Evolutionary conservation across 1,284 basidiomycete genomes (phyloP), one percentile per base, ranked within the genome.

Genomic region (Marasmius oreades): DNA sequence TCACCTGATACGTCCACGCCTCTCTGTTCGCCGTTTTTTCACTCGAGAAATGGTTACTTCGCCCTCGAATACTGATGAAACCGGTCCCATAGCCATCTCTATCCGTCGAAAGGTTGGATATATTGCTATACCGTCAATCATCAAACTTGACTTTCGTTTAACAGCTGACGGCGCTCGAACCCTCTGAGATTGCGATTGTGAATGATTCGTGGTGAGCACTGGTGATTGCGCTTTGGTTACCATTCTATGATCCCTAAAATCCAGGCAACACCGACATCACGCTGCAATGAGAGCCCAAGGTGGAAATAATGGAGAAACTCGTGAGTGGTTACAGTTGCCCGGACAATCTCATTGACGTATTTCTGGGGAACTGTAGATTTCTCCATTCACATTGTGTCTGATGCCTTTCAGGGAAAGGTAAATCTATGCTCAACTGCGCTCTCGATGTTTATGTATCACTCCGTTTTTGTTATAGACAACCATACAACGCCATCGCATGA

Each of bases 401-500:
- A 85, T 59, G 72, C 67, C 23, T 92, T 92, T 71, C 72, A 77
- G 58, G 86, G 85, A 59, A 90, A 89, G 81, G 90, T 90, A 65
- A 61, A 70, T 42, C 58, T 28, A 44, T 31, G 44, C n/a, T 46
- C n/a, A 51, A 24, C 39, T 34, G 43, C 37, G n/a, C 33, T 52
- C 44, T 8, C 23, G 24, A 31, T 31, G 11, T 18, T 12, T 28
- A 18, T 55, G 48, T 23, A 51, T 47, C 34, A 43, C 24, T 28
- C 16, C 34, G 16, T n/a, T 20, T 43, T 36, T 31, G 12, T 53
- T 47, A 43, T 61, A 91, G 90, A 81, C 71, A 37, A 85, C 85
- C 16, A 82, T 92, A 74, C 86, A 91, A 66, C 80, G 90, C 52
- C 90, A 92, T 71, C 80, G 89, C 50, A 78, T 92, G 75, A 81